Evolutionary conservation across 75 land plant genomes (phyloP), one percentile per base, ranked within the genome.

Genomic region (Sequoiadendron giganteum): DNA sequence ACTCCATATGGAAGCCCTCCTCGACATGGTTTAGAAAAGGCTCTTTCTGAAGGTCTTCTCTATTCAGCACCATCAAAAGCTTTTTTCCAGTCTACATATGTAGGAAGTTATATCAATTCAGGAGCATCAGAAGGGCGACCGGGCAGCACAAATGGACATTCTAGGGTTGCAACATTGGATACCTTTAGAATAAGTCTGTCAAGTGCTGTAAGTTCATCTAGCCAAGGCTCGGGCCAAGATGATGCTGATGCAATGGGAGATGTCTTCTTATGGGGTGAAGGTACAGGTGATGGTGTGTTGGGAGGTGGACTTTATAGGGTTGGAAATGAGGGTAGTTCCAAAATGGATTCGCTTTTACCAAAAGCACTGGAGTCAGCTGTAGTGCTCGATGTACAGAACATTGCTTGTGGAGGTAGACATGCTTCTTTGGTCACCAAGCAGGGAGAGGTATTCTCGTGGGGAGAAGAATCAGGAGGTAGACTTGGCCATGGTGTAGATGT

Each of bases 401-500:
- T 97, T 48, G 95, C 99, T 65, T 96, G 99, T 91, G 96, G 99
- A 47, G 88, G 90, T 7, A 87, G 87, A 81, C 96, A 97, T 91
- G 96, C 95, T 83, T 92, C 90, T 38, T 78, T 97, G 85, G 99
- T 96, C 34, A 96, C 96, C 1, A 96, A 93, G 88, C 97, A 97
- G 81, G 99, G 99, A 32, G 99, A 97, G 85, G 93, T 95, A 42
- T 97, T 95, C 86, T 91, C 90, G 34, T 97, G 99, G 99, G 99
- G 99, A 77, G 99, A 97, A 75, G 99, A 95, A 85, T 92, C 92
- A 25, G 97, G 98, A 47, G 98, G 97, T 40, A 89, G 97, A 58
- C 93, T 96, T 76, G 99, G 97, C 2, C 99, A 97, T 91, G 99
- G 97, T 49, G 92, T 94, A 48, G 98, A 95, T 85, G 90, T 92